Evolutionary conservation across 805 yeast genomes (phyloP).

Genomic region (Lipomyces starkeyi): DNA sequence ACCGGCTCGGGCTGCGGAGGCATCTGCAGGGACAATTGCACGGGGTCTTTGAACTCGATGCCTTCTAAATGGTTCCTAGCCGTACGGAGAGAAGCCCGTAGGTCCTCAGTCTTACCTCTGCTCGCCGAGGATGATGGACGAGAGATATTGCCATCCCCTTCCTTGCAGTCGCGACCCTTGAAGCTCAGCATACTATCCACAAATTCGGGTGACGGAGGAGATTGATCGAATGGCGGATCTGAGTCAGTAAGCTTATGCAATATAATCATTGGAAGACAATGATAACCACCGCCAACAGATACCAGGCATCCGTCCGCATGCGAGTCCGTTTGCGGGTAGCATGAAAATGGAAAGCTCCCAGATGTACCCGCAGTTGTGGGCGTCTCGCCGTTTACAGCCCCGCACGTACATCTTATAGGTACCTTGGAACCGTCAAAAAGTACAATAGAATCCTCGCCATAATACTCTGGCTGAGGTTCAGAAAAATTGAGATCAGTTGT

Average conservation of each 20-base stretch:
- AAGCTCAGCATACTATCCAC: background rate
- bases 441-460: background rate
- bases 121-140: slow-evolving; percentile 5
- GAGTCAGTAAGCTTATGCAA: background rate
- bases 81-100: background rate
- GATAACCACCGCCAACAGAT: background rate
- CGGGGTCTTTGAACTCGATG: slow-evolving; percentile 3
- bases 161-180: background rate
- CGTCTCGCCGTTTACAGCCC: background rate
- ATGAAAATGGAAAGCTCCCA: slow-evolving; percentile 6
- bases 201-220: slow-evolving; percentile 1
- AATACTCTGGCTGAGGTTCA: background rate
- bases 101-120: background rate
- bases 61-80: background rate
- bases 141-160: background rate
- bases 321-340: background rate
- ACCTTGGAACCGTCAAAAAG: slow-evolving; percentile 3
- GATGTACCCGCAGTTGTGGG: slow-evolving; percentile 7
- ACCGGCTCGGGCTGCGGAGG: background rate
- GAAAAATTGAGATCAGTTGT: background rate
- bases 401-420: background rate
- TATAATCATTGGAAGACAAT: slow-evolving; percentile 8
- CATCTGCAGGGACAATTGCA: background rate
- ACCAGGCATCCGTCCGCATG: background rate
- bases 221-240: background rate